Conservation (phyloP, 2,329 filamentous ascomycete genomes). For the Fusarium irregulare region DNA sequence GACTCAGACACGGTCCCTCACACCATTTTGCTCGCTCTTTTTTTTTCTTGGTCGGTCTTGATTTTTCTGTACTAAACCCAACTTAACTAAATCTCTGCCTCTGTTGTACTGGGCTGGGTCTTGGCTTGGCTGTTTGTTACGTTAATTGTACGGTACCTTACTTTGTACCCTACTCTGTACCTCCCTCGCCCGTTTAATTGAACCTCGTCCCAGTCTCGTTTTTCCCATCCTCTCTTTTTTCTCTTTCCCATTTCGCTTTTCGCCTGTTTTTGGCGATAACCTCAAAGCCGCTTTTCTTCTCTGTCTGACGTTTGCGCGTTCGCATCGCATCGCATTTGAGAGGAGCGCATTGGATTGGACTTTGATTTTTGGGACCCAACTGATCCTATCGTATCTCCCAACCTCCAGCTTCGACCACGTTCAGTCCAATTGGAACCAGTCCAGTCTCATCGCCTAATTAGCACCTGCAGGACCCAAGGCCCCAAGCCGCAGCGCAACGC, state of each 20-base stretch:
- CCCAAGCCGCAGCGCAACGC: slow-evolving; percentile 3
- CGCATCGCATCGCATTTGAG: slow-evolving; percentile 20
- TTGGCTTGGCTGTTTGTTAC: not conserved
- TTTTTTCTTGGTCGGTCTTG: slow-evolving; percentile 8
- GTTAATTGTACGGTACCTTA: slow-evolving; percentile 19
- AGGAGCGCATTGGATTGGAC: slow-evolving; percentile 14
- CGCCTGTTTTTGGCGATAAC: slow-evolving; percentile 32
- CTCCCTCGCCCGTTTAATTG: slow-evolving; percentile 29
- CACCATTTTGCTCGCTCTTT: slow-evolving; percentile 32
- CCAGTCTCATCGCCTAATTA: slow-evolving; percentile 37
- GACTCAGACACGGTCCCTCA: slow-evolving; percentile 44
- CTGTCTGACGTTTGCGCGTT: slow-evolving; percentile 28
- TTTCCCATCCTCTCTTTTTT: slow-evolving; percentile 28
- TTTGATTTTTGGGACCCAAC: slow-evolving; percentile 10
- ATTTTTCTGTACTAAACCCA: slow-evolving; percentile 15
- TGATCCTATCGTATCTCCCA: slow-evolving; percentile 20
- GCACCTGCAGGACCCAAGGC: slow-evolving; percentile 39
- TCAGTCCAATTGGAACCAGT: slow-evolving; percentile 27
- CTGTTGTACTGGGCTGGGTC: not conserved
- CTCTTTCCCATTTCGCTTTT: not conserved
- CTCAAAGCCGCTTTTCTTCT: slow-evolving; percentile 8
- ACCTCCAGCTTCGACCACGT: slow-evolving; percentile 10
- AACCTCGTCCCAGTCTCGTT: slow-evolving; percentile 20
- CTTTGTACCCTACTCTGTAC: slow-evolving; percentile 6
- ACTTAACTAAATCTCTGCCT: slow-evolving; percentile 16